Percentiles rank a stretch among this genome's conserved stretches.
These are phyloP conservation scores for Boletus smithii DNA, from an alignment of 1,284 basidiomycete species.

Conservation along the genomic window DNA sequence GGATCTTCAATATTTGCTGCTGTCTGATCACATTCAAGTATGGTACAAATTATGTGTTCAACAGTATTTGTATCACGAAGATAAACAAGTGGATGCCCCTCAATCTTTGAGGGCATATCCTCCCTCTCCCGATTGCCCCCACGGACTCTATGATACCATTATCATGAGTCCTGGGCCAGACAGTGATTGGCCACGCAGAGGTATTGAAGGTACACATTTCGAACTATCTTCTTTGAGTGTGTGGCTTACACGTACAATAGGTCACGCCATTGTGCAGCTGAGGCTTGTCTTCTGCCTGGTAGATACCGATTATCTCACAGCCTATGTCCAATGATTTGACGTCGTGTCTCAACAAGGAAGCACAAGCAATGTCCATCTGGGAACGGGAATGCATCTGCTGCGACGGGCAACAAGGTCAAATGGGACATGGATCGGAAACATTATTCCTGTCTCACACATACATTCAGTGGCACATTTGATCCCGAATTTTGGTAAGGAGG, in stretches of 20 bases:
- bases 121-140: not conserved
- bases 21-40: conserved; percentile 2
- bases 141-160: not conserved
- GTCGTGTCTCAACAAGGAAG: not conserved
- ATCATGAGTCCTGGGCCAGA: not conserved
- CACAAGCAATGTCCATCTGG: not conserved
- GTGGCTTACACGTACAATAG: not conserved
- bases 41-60: conserved; percentile 6
- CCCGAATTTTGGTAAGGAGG: conserved; percentile 4
- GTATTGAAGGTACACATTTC: not conserved
- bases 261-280: conserved; percentile 6
- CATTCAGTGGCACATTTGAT: conserved; percentile 4
- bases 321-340: conserved; percentile 7
- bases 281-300: not conserved
- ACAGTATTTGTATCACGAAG: not conserved
- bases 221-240: too few species aligned
- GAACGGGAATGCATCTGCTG: conserved; percentile 6
- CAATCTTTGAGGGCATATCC: not conserved
- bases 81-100: not conserved
- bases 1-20: not conserved
- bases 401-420: not conserved
- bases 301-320: not conserved
- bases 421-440: not conserved
- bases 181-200: not conserved
- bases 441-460: conserved; percentile 8